These are phyloP conservation scores for Trematosphaeria pertusa DNA, from an alignment of 2,329 filamentous ascomycete genomes.

Conservation along the genomic window DNA sequence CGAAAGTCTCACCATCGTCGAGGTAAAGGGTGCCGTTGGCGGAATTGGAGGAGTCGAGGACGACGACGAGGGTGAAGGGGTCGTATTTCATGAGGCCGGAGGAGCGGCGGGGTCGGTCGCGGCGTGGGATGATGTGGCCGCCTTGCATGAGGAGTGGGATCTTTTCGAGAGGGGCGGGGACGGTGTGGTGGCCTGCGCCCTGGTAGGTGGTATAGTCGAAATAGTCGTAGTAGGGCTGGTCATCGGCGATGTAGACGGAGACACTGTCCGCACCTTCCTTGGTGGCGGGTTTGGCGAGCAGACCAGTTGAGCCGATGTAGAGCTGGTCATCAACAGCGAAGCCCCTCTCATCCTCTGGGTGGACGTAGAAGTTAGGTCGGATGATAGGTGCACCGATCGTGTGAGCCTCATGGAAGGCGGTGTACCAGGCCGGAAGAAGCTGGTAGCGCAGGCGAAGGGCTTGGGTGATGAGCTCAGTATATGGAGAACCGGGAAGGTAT, in stretches of 20 bases:
- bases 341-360: conserved; percentile 84
- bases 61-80: conserved; percentile 89
- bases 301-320: conserved; percentile 85
- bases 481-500: conserved; percentile 84
- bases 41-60: conserved; percentile 70
- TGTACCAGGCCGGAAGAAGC: conserved; percentile 93
- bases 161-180: conserved; percentile 81
- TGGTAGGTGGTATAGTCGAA: conserved; percentile 83
- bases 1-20: conserved; percentile 93
- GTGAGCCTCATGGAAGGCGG: conserved; percentile 90
- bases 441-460: conserved; percentile 88
- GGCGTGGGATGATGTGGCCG: conserved; percentile 88
- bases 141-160: conserved; percentile 92
- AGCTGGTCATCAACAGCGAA: conserved; percentile 92
- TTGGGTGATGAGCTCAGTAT: conserved; percentile 84
- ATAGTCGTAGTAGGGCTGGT: conserved; percentile 93
- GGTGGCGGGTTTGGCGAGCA: conserved; percentile 91
- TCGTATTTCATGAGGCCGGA: conserved; percentile 91
- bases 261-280: conserved; percentile 74
- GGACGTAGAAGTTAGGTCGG: conserved; percentile 90
- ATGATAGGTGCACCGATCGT: conserved; percentile 85
- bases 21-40: conserved; percentile 86
- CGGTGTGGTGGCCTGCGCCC: conserved; percentile 73
- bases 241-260: conserved; percentile 86
- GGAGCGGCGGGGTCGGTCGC: conserved; percentile 85